Evolutionary conservation across 495 filamentous ascomycete genomes (phyloP), one percentile per base, ranked within the genome.

Genomic region (Penicillium coprophilum): DNA sequence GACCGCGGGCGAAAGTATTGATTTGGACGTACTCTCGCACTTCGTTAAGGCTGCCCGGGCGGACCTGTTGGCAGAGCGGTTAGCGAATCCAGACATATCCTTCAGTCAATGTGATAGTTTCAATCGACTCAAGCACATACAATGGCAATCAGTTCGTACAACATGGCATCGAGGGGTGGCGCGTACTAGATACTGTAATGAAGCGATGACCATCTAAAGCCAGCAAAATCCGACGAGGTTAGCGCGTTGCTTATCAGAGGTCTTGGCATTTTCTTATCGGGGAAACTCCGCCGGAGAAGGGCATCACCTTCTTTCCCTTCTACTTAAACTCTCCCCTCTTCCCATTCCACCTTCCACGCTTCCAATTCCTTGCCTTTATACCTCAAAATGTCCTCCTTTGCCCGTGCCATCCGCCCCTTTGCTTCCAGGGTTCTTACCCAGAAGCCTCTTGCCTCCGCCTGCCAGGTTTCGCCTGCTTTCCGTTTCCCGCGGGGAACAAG

Each of bases 71-170:
- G 51, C 38, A 43, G 46, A 34, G 17, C 53, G 34, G 45, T 60
- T 51, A 64, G 50, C 31, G 23, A 53, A 41, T 46, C 27, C n/a
- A 15, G 6, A 19, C 13, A 46, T 28, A 4, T 28, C 7, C 32
- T 60, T 44, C 2, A 6, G n/a, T 21, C 31, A 49, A 51, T 41
- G 12, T 23, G 32, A 15, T 12, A 46, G n/a, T 34, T 20, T 13
- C 30, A 44, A 43, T 38, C 20, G 17, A 31, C 53, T n/a, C 39
- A 39, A 23, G 30, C 15, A 80, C 88, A 67, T 80, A 97, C 94
- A 71, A 97, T 86, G 59, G 90, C 94, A 71, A 98, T 96, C 59
- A 96, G 79, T 73, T 98, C 94, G 80, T 98, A 98, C 77, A 98
- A 80, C 94, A 98, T 98, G 27, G 62, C 63, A 62, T 64, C 54